Base-by-base conservation (phyloP, 768 basidiomycete species). In the Suillus variegatus region DNA sequence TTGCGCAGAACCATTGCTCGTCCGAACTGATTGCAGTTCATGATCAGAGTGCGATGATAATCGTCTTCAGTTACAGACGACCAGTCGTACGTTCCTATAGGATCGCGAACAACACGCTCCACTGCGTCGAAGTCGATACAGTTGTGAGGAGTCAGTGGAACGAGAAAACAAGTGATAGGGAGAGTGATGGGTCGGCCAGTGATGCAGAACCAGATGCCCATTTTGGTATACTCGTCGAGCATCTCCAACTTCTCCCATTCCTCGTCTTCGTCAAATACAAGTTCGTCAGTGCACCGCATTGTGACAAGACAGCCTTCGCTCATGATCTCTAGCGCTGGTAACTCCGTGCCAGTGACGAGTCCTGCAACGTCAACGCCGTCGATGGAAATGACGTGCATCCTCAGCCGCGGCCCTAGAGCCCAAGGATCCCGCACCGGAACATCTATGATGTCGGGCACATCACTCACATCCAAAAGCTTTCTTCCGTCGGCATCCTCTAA, bases 341-440 rank as follows among this genome's bases (percentile, higher is more conserved):
- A 77, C 40, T 74, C 69, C 0, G 87, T 86, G 4, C 90, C 91
- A 36, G 91, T 88, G 25, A 95, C 79, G 35, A 95, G 79, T 2
- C 87, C 93, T 22, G 87, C 86, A 14, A 81, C 73, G 28, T 78
- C 76, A 22, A 73, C 73, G 20, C 82, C 86, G 67, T 86, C 82
- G 40, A 91, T 72, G 47, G 75, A 73, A 56, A 94, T 74, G 28
- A 82, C 77, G 71, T 94, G 92, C 60, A 92, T 74, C 84, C 88
- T 93, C 38, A 90, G 71, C 61, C 77, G 80, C 18, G 80, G 73
- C 6, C 84, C 83, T 38, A 86, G 79, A 12, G 80, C 81, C 90
- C 91, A 92, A 9, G 89, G 92, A 74, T 90, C 86, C 46, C 80
- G 81, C 18, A 92, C 88, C 38, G 74, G 54, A 8, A 90, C 86